These are phyloP conservation scores for Penicillium sp. DNA, from an alignment of 2,329 filamentous ascomycete species.

Conservation along the genomic window DNA sequence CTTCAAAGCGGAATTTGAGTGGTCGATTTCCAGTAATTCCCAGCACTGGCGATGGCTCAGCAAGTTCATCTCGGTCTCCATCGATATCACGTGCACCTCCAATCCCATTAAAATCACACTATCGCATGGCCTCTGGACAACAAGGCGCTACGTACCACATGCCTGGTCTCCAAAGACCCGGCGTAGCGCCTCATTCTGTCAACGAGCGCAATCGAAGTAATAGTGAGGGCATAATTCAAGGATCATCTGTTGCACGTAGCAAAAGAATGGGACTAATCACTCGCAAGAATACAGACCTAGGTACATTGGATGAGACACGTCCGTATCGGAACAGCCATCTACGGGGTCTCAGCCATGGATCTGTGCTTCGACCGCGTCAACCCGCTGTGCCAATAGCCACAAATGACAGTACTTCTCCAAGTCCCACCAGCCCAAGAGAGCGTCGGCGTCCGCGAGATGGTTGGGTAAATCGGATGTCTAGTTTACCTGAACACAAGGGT, in stretches of 20 bases:
- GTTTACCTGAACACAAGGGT: conserved; percentile 56
- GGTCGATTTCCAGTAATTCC: conserved; percentile 60
- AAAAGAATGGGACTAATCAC: conserved; percentile 62
- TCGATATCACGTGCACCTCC: conserved; percentile 66
- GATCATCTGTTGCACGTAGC: conserved; percentile 45
- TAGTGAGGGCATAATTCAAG: conserved; percentile 59
- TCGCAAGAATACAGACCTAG: conserved; percentile 55
- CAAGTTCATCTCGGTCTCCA: conserved; percentile 69
- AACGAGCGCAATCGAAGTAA: conserved; percentile 61
- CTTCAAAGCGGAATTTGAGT: conserved; percentile 51
- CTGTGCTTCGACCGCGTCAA: conserved; percentile 44
- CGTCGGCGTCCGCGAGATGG: conserved; percentile 42
- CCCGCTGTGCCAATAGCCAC: conserved; percentile 28
- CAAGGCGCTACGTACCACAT: conserved; percentile 35
- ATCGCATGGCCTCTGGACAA: conserved; percentile 55
- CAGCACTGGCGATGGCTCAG: conserved; percentile 52
- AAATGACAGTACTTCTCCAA: conserved; percentile 42
- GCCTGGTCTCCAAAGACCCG: conserved; percentile 62
- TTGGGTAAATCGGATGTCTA: conserved; percentile 54
- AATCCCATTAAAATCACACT: conserved; percentile 77
- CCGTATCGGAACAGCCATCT: conserved; percentile 55
- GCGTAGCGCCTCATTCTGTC: conserved; percentile 67
- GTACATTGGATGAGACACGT: conserved; percentile 52
- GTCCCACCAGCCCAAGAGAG: conserved; percentile 46
- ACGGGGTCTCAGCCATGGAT: conserved; percentile 58